Percentiles rank a stretch among this genome's conserved stretches.
phyloP scores from a whole-genome alignment of 2,329 filamentous ascomycete genomes.

The Nigrospora sphaerica region DNA sequence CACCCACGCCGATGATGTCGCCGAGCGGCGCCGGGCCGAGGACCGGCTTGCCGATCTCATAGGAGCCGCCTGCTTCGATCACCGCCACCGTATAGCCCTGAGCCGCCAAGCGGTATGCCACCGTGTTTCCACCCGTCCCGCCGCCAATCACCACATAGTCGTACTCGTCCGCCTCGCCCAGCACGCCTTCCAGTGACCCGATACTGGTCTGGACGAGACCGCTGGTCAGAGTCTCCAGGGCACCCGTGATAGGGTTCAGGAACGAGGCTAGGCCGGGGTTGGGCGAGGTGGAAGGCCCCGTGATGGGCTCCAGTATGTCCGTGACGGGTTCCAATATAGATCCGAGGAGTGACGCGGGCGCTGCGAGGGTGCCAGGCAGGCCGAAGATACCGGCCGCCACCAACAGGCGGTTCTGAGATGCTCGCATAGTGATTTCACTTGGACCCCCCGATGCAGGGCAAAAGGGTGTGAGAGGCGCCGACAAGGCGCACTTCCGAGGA shows the following conservation, averaged over 20 bases:
- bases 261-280: neutral
- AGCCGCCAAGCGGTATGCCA: constrained; percentile 23
- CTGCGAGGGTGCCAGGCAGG: too few species aligned
- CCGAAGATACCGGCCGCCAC: too few species aligned
- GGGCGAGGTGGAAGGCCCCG: too few species aligned
- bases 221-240: neutral
- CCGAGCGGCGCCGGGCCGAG: constrained; percentile 7
- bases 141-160: constrained; percentile 24
- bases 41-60: constrained; percentile 18
- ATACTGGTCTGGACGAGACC: neutral
- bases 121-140: constrained; percentile 27
- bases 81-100: constrained; percentile 24
- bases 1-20: constrained; percentile 12
- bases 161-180: constrained; percentile 1
- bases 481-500: too few species aligned
- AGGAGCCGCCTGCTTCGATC: constrained; percentile 28
- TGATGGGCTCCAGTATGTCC: too few species aligned
- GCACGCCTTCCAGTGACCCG: neutral
- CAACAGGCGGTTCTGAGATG: too few species aligned
- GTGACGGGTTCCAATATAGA: too few species aligned
- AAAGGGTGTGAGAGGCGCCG: too few species aligned
- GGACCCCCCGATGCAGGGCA: too few species aligned
- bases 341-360: too few species aligned
- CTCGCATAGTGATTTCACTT: too few species aligned
- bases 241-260: neutral